phyloP scores from a whole-genome alignment of 179 eudicot species.

The Heliamphora pulchella region DNA sequence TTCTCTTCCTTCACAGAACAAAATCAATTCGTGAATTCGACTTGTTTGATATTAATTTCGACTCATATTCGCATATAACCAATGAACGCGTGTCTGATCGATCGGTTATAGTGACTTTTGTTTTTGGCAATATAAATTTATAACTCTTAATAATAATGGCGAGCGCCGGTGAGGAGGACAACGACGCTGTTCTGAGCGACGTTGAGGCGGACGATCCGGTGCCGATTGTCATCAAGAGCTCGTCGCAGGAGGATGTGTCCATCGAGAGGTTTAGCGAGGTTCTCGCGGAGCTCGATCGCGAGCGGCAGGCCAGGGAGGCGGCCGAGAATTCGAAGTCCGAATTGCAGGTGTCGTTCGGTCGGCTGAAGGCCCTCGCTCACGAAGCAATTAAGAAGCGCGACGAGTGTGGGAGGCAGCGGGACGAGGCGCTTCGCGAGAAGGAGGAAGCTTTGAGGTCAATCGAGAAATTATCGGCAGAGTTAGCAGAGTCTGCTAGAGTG shows the following conservation, averaged over 20 bases:
- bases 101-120: background rate
- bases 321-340: conserved; percentile 67
- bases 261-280: conserved; percentile 56
- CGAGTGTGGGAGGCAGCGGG: conserved; percentile 43
- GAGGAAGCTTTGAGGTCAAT: conserved; percentile 43
- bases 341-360: conserved; percentile 48
- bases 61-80: background rate
- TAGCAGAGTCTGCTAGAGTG: conserved; percentile 35
- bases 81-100: conserved; percentile 10
- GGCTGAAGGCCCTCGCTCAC: conserved; percentile 69
- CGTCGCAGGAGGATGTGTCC: conserved; percentile 40
- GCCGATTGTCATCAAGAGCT: conserved; percentile 20
- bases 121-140: background rate
- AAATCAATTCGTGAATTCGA: background rate
- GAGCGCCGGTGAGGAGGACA: conserved; percentile 54
- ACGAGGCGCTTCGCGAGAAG: conserved; percentile 52
- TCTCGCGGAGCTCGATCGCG: conserved; percentile 70
- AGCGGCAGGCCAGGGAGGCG: conserved; percentile 48
- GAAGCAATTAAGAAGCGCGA: conserved; percentile 91
- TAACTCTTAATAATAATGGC: conserved; percentile 23
- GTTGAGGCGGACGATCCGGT: conserved; percentile 64
- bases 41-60: background rate
- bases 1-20: background rate
- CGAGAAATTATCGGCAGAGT: conserved; percentile 41
- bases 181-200: conserved; percentile 72